Evolutionary conservation across 169 alveolate species (phyloP).

Genomic region (Prorocentrum cordatum): DNA sequence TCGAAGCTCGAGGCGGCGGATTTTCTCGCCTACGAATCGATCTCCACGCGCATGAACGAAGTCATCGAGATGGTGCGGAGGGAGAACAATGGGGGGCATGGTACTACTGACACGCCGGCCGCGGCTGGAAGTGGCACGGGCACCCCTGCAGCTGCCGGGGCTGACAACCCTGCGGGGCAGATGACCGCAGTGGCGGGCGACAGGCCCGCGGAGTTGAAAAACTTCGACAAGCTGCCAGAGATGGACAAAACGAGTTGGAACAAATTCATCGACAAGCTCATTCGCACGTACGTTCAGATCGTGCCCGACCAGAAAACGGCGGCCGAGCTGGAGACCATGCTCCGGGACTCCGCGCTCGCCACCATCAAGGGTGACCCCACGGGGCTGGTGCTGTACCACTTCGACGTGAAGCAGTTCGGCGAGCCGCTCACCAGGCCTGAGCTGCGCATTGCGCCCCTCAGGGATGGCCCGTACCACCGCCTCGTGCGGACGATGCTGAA

Average conservation of each 20-base stretch:
- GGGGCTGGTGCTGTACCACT: not conserved
- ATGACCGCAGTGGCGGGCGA: not conserved
- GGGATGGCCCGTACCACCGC: not conserved
- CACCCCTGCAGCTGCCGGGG: not conserved
- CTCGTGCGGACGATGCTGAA: not conserved
- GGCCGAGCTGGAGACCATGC: not conserved
- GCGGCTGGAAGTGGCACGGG: not conserved
- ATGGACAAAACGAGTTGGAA: not conserved
- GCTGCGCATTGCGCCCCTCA: not conserved
- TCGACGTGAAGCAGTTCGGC: not conserved
- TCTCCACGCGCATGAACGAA: not conserved
- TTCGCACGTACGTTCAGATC: not conserved
- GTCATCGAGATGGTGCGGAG: not conserved
- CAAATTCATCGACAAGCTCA: not conserved
- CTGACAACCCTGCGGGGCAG: not conserved
- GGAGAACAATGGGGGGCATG: not conserved
- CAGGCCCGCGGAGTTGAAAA: not conserved
- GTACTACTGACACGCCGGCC: not conserved
- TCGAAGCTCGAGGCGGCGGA: not conserved
- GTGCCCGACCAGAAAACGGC: not conserved
- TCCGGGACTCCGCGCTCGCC: not conserved
- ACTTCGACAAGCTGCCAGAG: not conserved
- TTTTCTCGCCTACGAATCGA: not conserved
- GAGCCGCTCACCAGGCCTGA: conserved; percentile 15
- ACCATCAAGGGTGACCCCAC: not conserved